Evolutionary conservation across 2,329 filamentous ascomycete species (phyloP).

Genomic region (Calonectria ilicicola): DNA sequence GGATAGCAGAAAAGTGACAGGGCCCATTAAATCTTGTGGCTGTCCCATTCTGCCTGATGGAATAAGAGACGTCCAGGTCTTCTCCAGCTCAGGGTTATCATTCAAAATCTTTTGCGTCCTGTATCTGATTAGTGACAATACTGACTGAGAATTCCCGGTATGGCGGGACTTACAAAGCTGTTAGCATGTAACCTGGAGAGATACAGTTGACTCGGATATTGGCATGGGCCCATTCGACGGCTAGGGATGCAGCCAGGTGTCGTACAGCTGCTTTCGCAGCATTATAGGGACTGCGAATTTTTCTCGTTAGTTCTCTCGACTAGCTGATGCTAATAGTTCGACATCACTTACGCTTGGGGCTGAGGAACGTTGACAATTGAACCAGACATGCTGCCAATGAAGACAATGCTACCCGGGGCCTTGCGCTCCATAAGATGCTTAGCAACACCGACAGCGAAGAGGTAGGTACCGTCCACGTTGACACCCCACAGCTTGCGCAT

Average conservation of each 20-base stretch:
- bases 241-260: constrained; percentile 86
- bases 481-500: constrained; percentile 94
- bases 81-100: constrained; percentile 90
- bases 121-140: neutral
- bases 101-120: constrained; percentile 96
- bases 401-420: constrained; percentile 84
- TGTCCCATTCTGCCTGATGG: constrained; percentile 93
- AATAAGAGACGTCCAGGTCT: constrained; percentile 91
- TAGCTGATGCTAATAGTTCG: neutral
- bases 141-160: accelerated
- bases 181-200: constrained; percentile 95
- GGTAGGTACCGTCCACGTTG: constrained; percentile 91
- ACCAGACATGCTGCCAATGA: constrained; percentile 96
- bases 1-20: constrained; percentile 86
- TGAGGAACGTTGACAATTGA: constrained; percentile 95
- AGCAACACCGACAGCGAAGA: constrained; percentile 86
- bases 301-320: neutral
- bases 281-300: constrained; percentile 77
- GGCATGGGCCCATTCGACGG: constrained; percentile 91
- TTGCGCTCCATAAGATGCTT: constrained; percentile 89
- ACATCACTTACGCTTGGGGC: constrained; percentile 75
- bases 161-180: constrained; percentile 76
- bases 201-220: constrained; percentile 96
- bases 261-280: constrained; percentile 91
- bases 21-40: constrained; percentile 92